phyloP scores from a whole-genome alignment of 2,329 filamentous ascomycete species.

The Trichophyton benhamiae region DNA sequence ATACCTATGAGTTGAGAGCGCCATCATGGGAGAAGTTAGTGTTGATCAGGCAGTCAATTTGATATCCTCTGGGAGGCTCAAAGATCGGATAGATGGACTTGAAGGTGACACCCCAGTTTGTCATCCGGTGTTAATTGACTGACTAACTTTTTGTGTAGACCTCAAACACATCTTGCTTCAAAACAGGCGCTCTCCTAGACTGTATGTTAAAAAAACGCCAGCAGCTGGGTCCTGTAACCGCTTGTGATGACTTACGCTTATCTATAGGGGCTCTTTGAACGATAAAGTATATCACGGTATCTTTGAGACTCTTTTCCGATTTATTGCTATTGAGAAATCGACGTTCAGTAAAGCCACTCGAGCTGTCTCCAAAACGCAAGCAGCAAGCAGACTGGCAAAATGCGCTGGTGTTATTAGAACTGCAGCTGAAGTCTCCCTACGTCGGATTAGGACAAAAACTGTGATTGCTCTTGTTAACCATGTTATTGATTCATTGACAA shows the following conservation, averaged over 20 bases:
- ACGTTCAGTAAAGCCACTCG: conserved; percentile 45
- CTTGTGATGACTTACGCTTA: conserved; percentile 4
- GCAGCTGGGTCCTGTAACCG: not conserved
- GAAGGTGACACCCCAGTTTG: conserved; percentile 24
- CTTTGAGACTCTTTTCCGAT: conserved; percentile 67
- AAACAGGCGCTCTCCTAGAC: conserved; percentile 33
- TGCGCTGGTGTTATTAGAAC: conserved; percentile 61
- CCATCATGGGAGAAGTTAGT: conserved; percentile 31
- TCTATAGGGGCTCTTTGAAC: conserved; percentile 39
- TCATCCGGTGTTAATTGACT: not conserved
- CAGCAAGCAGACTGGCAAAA: conserved; percentile 49
- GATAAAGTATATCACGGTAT: conserved; percentile 73
- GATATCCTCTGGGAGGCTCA: conserved; percentile 33
- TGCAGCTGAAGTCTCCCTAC: conserved; percentile 56
- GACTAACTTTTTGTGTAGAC: conserved; percentile 24
- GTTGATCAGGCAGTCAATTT: conserved; percentile 31
- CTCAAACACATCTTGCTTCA: conserved; percentile 45
- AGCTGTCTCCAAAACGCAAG: conserved; percentile 39
- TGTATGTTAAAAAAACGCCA: conserved; percentile 20
- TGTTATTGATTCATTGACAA: conserved; percentile 61
- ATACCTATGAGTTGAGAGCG: not conserved
- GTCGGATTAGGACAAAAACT: conserved; percentile 61
- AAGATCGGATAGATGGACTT: conserved; percentile 40
- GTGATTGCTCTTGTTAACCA: conserved; percentile 69
- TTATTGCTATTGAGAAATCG: conserved; percentile 57